Conservation (phyloP, 2,329 filamentous ascomycete species). For the Ceratocystiopsis brevicomis region DNA sequence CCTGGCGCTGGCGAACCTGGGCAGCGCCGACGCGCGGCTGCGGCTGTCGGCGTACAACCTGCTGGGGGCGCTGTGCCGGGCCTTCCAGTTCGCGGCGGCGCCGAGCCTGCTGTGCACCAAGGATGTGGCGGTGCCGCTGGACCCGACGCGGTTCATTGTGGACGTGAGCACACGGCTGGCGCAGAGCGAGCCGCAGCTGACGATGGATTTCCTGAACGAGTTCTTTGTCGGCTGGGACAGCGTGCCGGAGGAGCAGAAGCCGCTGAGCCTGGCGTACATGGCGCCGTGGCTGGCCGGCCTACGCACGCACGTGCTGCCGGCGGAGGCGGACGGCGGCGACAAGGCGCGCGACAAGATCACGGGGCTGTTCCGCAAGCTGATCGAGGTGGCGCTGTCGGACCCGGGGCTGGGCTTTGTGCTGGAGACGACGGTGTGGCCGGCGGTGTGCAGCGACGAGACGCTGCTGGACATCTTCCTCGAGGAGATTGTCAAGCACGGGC, state of each 20-base stretch:
- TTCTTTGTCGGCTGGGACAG: slow-evolving; percentile 58
- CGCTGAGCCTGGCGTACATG: slow-evolving; percentile 49
- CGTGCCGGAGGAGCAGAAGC: slow-evolving; percentile 47
- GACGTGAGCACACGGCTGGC: slow-evolving; percentile 46
- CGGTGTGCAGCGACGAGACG: slow-evolving; percentile 43
- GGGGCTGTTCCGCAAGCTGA: slow-evolving; percentile 43
- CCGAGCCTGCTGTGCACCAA: slow-evolving; percentile 42
- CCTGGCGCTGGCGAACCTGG: slow-evolving; percentile 46
- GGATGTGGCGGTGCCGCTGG: slow-evolving; percentile 43
- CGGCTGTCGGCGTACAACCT: slow-evolving; percentile 49
- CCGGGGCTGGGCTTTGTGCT: slow-evolving; percentile 38
- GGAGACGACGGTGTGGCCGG: slow-evolving; percentile 48
- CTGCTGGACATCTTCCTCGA: slow-evolving; percentile 49
- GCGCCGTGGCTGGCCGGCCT: slow-evolving; percentile 47
- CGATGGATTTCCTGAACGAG: slow-evolving; percentile 51
- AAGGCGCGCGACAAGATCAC: slow-evolving; percentile 48
- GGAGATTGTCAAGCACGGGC: slow-evolving; percentile 44
- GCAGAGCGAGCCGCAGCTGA: slow-evolving; percentile 44
- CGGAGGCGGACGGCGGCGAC: slow-evolving; percentile 39
- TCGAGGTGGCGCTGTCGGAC: slow-evolving; percentile 44
- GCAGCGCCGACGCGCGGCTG: slow-evolving; percentile 39
- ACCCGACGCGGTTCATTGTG: slow-evolving; percentile 45
- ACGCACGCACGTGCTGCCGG: slow-evolving; percentile 37
- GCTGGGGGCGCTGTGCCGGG: slow-evolving; percentile 44
- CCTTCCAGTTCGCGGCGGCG: slow-evolving; percentile 46